Percentiles rank a stretch among this genome's conserved stretches.
These are phyloP conservation scores for Albizia julibrissin DNA, from an alignment of 306 rosid genomes.

Conservation along the genomic window DNA sequence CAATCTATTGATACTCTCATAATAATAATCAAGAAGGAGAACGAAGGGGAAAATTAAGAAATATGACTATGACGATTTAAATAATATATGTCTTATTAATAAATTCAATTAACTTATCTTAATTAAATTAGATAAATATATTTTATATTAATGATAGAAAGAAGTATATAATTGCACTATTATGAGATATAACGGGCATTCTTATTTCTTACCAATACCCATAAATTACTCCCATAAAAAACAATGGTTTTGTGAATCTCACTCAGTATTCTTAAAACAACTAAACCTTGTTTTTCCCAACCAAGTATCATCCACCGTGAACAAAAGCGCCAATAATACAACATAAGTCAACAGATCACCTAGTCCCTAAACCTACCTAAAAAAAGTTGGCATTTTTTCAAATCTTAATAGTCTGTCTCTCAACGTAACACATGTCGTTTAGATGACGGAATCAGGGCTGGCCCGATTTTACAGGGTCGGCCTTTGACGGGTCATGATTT, in stretches of 20 bases:
- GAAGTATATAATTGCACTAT: not conserved
- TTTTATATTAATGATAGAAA: too few species aligned
- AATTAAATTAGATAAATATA: too few species aligned
- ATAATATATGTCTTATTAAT: too few species aligned
- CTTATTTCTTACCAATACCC: not conserved
- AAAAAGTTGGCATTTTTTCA: not conserved
- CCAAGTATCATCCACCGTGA: not conserved
- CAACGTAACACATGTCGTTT: not conserved
- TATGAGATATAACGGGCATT: too few species aligned
- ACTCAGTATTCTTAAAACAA: not conserved
- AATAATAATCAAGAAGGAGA: too few species aligned
- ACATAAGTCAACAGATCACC: not conserved
- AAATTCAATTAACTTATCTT: too few species aligned
- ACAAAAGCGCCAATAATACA: not conserved
- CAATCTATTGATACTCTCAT: too few species aligned
- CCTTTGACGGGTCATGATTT: too few species aligned
- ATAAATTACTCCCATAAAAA: too few species aligned
- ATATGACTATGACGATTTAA: too few species aligned
- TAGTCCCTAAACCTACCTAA: not conserved
- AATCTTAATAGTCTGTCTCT: not conserved
- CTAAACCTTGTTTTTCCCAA: not conserved
- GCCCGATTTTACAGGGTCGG: too few species aligned
- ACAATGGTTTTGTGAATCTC: not conserved
- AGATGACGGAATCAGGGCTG: too few species aligned
- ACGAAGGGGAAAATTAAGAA: accelerated